Conservation (phyloP, 495 filamentous ascomycete genomes). For the Neurospora tetraspora region DNA sequence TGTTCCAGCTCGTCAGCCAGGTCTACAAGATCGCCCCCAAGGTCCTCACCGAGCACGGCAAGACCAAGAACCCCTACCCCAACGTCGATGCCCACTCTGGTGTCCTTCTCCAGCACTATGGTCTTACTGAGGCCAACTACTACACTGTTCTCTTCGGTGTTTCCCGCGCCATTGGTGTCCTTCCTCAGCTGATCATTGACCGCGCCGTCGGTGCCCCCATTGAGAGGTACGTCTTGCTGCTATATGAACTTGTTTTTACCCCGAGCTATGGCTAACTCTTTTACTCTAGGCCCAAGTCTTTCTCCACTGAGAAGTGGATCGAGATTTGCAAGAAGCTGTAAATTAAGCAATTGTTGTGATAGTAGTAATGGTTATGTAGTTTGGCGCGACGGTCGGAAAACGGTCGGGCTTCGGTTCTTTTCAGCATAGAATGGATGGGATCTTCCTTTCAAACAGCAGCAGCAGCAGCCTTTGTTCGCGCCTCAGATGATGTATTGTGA, state of each 20-base stretch:
- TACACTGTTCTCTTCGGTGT: slow-evolving; percentile 99
- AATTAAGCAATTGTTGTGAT: slow-evolving; percentile 19
- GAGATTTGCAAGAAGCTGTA: slow-evolving; percentile 85
- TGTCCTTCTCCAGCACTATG: slow-evolving; percentile 98
- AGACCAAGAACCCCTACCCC: slow-evolving; percentile 76
- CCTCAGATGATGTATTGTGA: neutral
- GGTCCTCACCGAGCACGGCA: slow-evolving; percentile 97
- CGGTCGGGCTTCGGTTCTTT: slow-evolving; percentile 16
- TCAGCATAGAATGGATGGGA: slow-evolving; percentile 23
- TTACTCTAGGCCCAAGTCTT: slow-evolving; percentile 74
- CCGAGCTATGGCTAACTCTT: slow-evolving; percentile 8
- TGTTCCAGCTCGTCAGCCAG: slow-evolving; percentile 99
- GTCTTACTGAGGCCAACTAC: slow-evolving; percentile 96
- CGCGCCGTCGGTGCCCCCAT: slow-evolving; percentile 85
- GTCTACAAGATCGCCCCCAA: slow-evolving; percentile 99
- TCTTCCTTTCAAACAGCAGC: neutral
- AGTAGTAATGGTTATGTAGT: slow-evolving; percentile 12
- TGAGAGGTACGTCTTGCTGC: slow-evolving; percentile 38
- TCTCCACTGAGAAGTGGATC: slow-evolving; percentile 92
- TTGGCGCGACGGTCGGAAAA: slow-evolving; percentile 20
- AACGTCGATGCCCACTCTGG: slow-evolving; percentile 67
- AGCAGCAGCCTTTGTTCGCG: neutral
- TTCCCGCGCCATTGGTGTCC: slow-evolving; percentile 91
- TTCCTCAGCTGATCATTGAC: slow-evolving; percentile 99
- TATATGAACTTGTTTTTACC: neutral